Conservation (phyloP, 805 yeast species). For the Ascoidea rubescens region DNA sequence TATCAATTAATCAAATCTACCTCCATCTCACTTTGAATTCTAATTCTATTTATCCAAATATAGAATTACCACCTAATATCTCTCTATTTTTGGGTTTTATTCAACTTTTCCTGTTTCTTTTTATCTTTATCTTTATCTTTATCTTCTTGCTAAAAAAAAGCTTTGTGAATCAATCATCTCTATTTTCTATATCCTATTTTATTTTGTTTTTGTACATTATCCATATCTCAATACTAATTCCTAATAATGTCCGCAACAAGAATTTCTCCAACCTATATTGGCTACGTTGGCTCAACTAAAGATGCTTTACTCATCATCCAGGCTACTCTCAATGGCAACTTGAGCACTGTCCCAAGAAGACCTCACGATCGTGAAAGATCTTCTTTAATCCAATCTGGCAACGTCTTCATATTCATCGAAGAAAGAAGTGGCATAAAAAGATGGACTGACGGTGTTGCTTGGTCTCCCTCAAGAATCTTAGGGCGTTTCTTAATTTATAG, state of each 20-base stretch:
- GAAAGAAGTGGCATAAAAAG: conserved; percentile 73
- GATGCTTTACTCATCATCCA: conserved; percentile 78
- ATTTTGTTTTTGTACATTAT: no score
- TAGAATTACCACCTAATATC: no score
- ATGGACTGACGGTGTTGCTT: conserved; percentile 94
- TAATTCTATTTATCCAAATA: no score
- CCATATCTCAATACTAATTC: no score
- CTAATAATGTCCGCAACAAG: neutral
- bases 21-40: no score
- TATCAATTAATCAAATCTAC: no score
- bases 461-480: conserved; percentile 85
- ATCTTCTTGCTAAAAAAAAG: no score
- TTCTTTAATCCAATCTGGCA: conserved; percentile 56
- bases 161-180: no score
- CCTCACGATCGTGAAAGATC: conserved; percentile 72
- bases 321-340: conserved; percentile 49
- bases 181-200: no score
- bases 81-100: no score
- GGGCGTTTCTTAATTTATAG: conserved; percentile 79
- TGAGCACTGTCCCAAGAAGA: conserved; percentile 56
- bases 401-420: conserved; percentile 75
- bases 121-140: no score
- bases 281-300: conserved; percentile 68
- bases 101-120: no score
- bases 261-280: conserved; percentile 9